Base-by-base conservation (phyloP, 2,329 filamentous ascomycete genomes). In the Claviceps sp. region DNA sequence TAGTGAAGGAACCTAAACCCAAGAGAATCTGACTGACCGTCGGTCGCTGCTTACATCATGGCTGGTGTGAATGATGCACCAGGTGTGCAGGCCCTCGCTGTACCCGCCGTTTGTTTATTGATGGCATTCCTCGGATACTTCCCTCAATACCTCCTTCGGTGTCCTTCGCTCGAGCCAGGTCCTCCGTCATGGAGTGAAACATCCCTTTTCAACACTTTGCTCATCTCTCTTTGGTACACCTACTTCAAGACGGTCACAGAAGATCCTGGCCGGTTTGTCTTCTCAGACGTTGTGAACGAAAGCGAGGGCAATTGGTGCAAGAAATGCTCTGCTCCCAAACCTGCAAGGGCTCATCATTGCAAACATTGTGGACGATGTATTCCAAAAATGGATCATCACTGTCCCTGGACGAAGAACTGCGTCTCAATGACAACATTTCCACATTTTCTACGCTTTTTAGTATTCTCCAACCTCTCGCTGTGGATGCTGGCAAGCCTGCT, bases 301-400 rank as follows among this genome's bases (percentile, higher is more conserved):
- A 62, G 62, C 11, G 61, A 67, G 18, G 59, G 59, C 18, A 58
- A 47, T 49, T 91, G 85, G 85, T 94, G 88, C 70, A 78, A 77
- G 57, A 89, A 87, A 65, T 94, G 88, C 66, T 71, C 78, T 47
- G 77, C 79, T 37, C 80, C 80, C 13, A 93, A 93, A 62, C 87
- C 88, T 1, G 81, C 84, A 1, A 74, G 88, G 57, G 80, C 87
- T 1, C 88, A 93, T 72, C 88, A 94, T 72, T 94, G 88, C 70
- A 83, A 82, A 56, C 78, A 79, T 58, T 94, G 87, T 69, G 72
- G 73, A 57, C 79, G 83, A 59, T 89, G 86, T 66, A 78, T 89
- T 48, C 84, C 85, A 40, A 85, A 81, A 67, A 90, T 90, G 86
- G 86, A 90, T 69, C 85, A 89, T 68, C 87, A 94, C 70, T 93